Conservation (phyloP, 805 yeast species). For the Pichia phayaonensis region DNA sequence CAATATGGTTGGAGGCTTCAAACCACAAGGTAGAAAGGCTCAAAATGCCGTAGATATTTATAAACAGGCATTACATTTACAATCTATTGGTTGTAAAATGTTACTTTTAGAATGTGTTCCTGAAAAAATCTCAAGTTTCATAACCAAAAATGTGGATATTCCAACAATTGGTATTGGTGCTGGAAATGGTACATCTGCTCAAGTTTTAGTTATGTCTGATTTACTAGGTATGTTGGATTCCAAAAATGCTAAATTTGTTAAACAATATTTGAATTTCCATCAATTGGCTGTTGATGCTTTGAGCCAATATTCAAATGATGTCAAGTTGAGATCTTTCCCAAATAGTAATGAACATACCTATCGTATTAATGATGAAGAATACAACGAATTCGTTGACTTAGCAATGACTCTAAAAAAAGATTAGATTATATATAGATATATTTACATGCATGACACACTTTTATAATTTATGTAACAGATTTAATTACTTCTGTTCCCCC, state of each 20-base stretch:
- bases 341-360: slow-evolving; percentile 52
- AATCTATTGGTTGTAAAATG: slow-evolving; percentile 69
- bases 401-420: slow-evolving; percentile 12
- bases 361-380: slow-evolving; percentile 58
- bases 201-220: slow-evolving; percentile 84
- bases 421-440: neutral
- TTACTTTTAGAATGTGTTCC: slow-evolving; percentile 86
- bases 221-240: slow-evolving; percentile 66
- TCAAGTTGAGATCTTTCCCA: slow-evolving; percentile 53
- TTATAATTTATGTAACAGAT: too few relatives aligned
- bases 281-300: slow-evolving; percentile 45
- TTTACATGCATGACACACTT: too few relatives aligned
- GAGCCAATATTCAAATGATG: slow-evolving; percentile 49
- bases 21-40: slow-evolving; percentile 67
- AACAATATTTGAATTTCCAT: slow-evolving; percentile 51
- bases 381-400: slow-evolving; percentile 32
- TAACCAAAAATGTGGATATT: slow-evolving; percentile 51
- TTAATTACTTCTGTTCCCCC: neutral
- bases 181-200: slow-evolving; percentile 77
- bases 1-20: slow-evolving; percentile 76
- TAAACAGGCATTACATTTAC: slow-evolving; percentile 61
- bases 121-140: slow-evolving; percentile 51
- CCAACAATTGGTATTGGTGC: slow-evolving; percentile 98
- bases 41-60: slow-evolving; percentile 49
- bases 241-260: slow-evolving; percentile 60